phyloP scores from a whole-genome alignment of 1,139 yeast species.

The Suhomyces panamericanus region DNA sequence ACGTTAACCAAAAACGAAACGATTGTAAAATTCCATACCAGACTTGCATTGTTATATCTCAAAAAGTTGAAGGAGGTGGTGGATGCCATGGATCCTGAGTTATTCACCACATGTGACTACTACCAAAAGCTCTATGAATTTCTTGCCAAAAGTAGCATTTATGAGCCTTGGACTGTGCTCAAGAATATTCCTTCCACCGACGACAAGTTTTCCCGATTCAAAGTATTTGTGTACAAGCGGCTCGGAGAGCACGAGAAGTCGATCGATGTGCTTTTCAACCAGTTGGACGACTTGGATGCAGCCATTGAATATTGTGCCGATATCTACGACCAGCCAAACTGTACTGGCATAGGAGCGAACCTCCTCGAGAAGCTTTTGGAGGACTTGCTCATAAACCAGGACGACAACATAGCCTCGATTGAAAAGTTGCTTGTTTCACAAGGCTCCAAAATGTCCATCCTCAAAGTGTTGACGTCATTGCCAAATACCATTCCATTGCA shows the following conservation, averaged over 20 bases:
- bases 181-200: conserved; percentile 40
- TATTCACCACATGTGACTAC: conserved; percentile 18
- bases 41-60: conserved; percentile 59
- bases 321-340: conserved; percentile 40
- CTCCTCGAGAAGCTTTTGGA: conserved; percentile 41
- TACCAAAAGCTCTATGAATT: conserved; percentile 41
- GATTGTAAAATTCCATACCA: conserved; percentile 45
- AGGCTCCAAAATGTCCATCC: conserved; percentile 55
- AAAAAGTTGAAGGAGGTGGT: conserved; percentile 27
- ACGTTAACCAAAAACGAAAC: conserved; percentile 33
- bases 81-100: conserved; percentile 9
- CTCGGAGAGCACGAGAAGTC: conserved; percentile 66
- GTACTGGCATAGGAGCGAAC: conserved; percentile 38
- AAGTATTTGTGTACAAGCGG: conserved; percentile 59
- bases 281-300: conserved; percentile 54
- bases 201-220: conserved; percentile 40
- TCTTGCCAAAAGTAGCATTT: conserved; percentile 34
- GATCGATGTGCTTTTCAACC: conserved; percentile 59
- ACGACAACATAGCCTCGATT: conserved; percentile 38
- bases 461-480: conserved; percentile 49
- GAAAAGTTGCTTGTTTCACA: conserved; percentile 47
- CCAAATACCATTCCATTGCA: conserved; percentile 51
- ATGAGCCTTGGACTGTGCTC: conserved; percentile 50
- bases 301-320: conserved; percentile 65
- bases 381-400: conserved; percentile 36